Conservation (phyloP, 1,139 yeast genomes). For the Sugiyamaella pinicola region DNA sequence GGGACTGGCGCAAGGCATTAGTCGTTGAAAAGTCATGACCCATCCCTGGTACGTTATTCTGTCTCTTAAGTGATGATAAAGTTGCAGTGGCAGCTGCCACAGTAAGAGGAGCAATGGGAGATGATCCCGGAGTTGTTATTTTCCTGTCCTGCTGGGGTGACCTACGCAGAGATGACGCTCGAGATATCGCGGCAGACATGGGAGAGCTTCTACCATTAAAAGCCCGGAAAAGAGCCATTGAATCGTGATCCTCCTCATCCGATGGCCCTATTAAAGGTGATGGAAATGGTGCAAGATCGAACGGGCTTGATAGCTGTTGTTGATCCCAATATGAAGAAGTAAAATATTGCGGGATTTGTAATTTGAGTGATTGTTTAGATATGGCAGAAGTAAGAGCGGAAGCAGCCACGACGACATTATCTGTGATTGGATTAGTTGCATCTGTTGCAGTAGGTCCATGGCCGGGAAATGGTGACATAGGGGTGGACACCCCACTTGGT, state of each 20-base stretch:
- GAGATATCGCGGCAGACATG: slow-evolving; percentile 32
- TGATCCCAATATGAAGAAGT: slow-evolving; percentile 13
- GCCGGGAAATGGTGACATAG: slow-evolving; percentile 9
- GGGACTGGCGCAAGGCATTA: not conserved
- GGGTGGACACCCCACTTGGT: not conserved
- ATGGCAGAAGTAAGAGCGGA: not conserved
- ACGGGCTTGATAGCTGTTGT: slow-evolving; percentile 14
- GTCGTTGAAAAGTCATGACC: not conserved
- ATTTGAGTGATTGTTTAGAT: slow-evolving; percentile 1
- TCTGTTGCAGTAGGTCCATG: slow-evolving; percentile 10
- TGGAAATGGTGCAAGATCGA: slow-evolving; percentile 39
- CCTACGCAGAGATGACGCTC: slow-evolving; percentile 28
- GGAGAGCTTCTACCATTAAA: slow-evolving; percentile 34
- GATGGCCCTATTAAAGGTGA: slow-evolving; percentile 36
- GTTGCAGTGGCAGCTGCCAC: slow-evolving; percentile 16
- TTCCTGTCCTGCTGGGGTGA: slow-evolving; percentile 14
- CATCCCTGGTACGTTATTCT: not conserved
- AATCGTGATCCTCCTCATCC: slow-evolving; percentile 19
- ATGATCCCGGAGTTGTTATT: slow-evolving; percentile 2
- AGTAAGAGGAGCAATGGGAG: slow-evolving; percentile 13
- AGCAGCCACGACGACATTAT: not conserved
- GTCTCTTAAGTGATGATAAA: slow-evolving; percentile 6
- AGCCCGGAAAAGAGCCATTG: slow-evolving; percentile 29
- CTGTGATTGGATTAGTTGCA: slow-evolving; percentile 1
- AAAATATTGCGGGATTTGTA: slow-evolving; percentile 9